Base-by-base conservation (phyloP, 2,329 filamentous ascomycete species). In the Chrysoporthe austroafricana region DNA sequence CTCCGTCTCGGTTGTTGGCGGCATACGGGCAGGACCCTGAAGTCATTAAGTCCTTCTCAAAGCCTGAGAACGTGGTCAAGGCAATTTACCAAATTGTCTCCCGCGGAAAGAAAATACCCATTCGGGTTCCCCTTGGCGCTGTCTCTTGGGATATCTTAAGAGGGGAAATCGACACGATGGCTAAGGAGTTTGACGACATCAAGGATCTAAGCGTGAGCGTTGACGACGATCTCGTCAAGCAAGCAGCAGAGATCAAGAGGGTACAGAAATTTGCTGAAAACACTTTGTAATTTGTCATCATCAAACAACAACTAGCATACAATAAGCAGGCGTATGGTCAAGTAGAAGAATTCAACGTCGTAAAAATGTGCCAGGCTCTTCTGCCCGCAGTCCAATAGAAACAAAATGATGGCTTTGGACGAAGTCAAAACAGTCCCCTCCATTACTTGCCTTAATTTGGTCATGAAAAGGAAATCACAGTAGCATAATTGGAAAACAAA, bases 81-180 rank as follows among this genome's bases (percentile, higher is more conserved):
- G 77, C 77, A 8, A 75, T 84, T 44, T 79, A 78, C 50, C 42
- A 64, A 1, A 50, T 81, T 34, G 78, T 77, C 0, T 77, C 73
- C 50, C 72, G 75, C 0, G 78, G 77, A 0, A 59, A 75, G 52
- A 69, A 73, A 8, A 76, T 83, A 21, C 81, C 82, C 3, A 71
- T 84, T 48, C 75, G 80, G 4, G 70, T 83, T 42, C 80, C 81
- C 1, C 71, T 84, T 0, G 81, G 81, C 3, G 67, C 74, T 11
- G 79, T 80, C 62, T 73, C 79, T 16, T 82, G 75, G 72, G 71
- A 73, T 8, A 72, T 79, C 64, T 73, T 80, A 62, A 73, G 70
- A 60, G 66, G 44, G 39, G 78, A 79, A 52, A 50, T 77, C 1
- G 77, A 79, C 14, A 70, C 63, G 46, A 70, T 71, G 21, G 73